Evolutionary conservation across 2,329 filamentous ascomycete genomes (phyloP).

Genomic region (Stemphylium beticola): DNA sequence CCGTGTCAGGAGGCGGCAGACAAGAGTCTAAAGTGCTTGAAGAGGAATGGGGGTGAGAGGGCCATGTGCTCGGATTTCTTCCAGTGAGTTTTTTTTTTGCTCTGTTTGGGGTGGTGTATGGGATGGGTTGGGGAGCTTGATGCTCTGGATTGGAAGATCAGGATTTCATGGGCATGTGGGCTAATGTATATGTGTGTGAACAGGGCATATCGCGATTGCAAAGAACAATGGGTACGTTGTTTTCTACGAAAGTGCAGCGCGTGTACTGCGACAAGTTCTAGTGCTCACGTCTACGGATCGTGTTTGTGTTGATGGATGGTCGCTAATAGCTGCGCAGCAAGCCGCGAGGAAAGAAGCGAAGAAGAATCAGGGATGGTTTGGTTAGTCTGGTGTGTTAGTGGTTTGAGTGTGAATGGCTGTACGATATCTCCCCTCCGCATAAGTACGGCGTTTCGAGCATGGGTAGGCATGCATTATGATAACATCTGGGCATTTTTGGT

Average conservation of each 20-base stretch:
- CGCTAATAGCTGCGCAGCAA: slow-evolving; percentile 22
- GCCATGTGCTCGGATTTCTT: slow-evolving; percentile 96
- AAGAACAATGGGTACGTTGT: slow-evolving; percentile 83
- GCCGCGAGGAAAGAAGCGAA: slow-evolving; percentile 30
- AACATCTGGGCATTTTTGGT: neutral
- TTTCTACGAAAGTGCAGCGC: neutral
- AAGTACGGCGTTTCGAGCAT: slow-evolving; percentile 17
- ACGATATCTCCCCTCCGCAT: slow-evolving; percentile 20
- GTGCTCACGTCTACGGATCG: neutral
- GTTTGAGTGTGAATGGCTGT: slow-evolving; percentile 1
- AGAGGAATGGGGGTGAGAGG: slow-evolving; percentile 84
- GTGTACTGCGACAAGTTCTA: neutral
- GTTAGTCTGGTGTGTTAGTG: slow-evolving; percentile 3
- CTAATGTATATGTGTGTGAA: slow-evolving; percentile 2
- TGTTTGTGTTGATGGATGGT: neutral
- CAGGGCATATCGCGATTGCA: slow-evolving; percentile 92
- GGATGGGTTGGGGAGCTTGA: no score
- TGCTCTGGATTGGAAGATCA: no score
- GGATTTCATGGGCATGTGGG: neutral
- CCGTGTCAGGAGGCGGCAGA: slow-evolving; percentile 93
- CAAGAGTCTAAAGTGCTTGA: slow-evolving; percentile 83
- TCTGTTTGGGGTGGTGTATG: no score
- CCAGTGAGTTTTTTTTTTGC: slow-evolving; percentile 74
- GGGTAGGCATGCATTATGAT: neutral
- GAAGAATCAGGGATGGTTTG: slow-evolving; percentile 30